These are phyloP conservation scores for Annulohypoxylon maeteangense DNA, from an alignment of 495 filamentous ascomycete species.

Conservation along the genomic window DNA sequence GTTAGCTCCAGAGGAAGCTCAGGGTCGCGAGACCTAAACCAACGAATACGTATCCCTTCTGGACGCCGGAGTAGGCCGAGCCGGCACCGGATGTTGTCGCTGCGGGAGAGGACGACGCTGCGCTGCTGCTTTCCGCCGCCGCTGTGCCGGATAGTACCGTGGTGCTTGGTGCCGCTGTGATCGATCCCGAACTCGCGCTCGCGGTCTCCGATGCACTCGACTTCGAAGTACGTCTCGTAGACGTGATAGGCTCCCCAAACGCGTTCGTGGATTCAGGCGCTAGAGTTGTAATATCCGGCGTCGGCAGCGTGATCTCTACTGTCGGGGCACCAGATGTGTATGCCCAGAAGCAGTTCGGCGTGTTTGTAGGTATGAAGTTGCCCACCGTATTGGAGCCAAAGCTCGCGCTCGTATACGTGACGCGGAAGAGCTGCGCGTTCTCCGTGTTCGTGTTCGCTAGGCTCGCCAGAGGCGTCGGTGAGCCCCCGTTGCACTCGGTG, in stretches of 20 bases:
- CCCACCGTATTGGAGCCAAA: constrained; percentile 20
- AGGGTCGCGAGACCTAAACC: constrained; percentile 8
- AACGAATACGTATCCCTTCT: constrained; percentile 9
- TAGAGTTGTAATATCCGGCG: constrained; percentile 17
- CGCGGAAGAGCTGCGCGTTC: constrained; percentile 21
- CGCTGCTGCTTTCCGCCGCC: not conserved
- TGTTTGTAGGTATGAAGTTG: constrained; percentile 23
- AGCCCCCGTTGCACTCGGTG: constrained; percentile 13
- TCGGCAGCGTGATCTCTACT: constrained; percentile 24
- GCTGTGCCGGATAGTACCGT: not conserved
- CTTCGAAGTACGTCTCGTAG: not conserved
- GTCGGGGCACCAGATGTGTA: constrained; percentile 10
- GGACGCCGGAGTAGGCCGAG: not conserved
- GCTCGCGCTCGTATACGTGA: constrained; percentile 32
- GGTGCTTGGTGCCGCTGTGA: not conserved
- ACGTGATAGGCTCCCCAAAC: not conserved
- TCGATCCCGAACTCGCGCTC: not conserved
- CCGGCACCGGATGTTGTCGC: constrained; percentile 22
- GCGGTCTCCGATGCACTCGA: not conserved
- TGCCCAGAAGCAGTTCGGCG: constrained; percentile 32
- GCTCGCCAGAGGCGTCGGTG: constrained; percentile 31
- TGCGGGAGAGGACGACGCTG: not conserved
- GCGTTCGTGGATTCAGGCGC: constrained; percentile 15
- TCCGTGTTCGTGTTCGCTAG: constrained; percentile 33
- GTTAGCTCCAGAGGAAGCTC: constrained; percentile 26